A percentile compares a stretch with the other conserved stretches of the same genome.
These are phyloP conservation scores for Candida morakotiae DNA, from an alignment of 805 yeast species.

Conservation along the genomic window DNA sequence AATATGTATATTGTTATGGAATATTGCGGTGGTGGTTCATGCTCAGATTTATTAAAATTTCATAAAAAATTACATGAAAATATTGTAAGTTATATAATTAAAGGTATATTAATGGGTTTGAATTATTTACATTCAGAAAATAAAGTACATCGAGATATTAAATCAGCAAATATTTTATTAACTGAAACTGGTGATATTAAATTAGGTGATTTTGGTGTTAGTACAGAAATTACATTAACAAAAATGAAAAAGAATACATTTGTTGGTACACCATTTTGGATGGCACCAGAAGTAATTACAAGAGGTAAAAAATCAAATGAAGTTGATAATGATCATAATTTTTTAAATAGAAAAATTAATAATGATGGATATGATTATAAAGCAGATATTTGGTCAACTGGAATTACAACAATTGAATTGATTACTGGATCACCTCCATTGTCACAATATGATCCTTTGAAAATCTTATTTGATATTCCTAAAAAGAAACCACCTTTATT, in stretches of 20 bases:
- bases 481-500: slow-evolving; percentile 58
- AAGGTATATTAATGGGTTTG: slow-evolving; percentile 67
- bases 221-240: slow-evolving; percentile 69
- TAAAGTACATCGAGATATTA: slow-evolving; percentile 85
- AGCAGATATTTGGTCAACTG: slow-evolving; percentile 95
- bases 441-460: slow-evolving; percentile 68
- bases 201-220: slow-evolving; percentile 90
- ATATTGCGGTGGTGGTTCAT: slow-evolving; percentile 92
- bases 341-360: not conserved
- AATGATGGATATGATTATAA: slow-evolving; percentile 70
- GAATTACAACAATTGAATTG: slow-evolving; percentile 86
- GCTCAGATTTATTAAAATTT: slow-evolving; percentile 65
- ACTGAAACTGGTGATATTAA: slow-evolving; percentile 69
- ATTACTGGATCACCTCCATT: slow-evolving; percentile 81
- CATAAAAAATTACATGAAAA: slow-evolving; percentile 55
- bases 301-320: slow-evolving; percentile 67
- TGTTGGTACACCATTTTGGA: slow-evolving; percentile 97
- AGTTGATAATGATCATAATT: slow-evolving; percentile 33
- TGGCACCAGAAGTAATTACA: slow-evolving; percentile 95
- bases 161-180: slow-evolving; percentile 81
- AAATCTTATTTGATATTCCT: slow-evolving; percentile 70
- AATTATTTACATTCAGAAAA: slow-evolving; percentile 69
- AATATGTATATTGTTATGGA: slow-evolving; percentile 92
- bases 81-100: slow-evolving; percentile 56
- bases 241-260: slow-evolving; percentile 60